Base-by-base conservation (phyloP, 495 filamentous ascomycete genomes). In the Chaetomium cochliodes region DNA sequence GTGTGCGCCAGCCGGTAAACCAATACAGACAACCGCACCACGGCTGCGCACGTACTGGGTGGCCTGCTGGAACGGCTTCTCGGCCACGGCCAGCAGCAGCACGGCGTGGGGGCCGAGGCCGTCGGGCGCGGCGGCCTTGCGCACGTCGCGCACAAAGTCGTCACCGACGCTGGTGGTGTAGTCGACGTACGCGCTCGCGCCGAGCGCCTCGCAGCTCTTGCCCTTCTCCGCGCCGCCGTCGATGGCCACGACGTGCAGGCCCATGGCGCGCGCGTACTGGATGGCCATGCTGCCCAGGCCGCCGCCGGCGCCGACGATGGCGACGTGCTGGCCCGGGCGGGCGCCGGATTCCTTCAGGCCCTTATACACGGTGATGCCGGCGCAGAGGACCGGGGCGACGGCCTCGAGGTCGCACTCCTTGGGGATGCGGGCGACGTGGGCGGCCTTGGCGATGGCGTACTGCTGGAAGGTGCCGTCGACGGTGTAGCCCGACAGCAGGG, bases 31-130 rank as follows among this genome's bases (percentile, higher is more conserved):
- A 64, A 96, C 86, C 22, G 84, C 81, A 33, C 93, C 92, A 18
- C 87, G 85, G 53, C 90, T 86, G 50, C 92, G 87, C 39, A 94
- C 87, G 74, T 96, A 96, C 73, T 81, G 74, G 44, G 88, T 84
- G 12, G 93, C 93, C 76, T 97, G 93, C 78, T 96, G 92, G 86
- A 97, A 97, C 23, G 93, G 93, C 78, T 88, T 90, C 80, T 97
- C 93, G 62, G 80, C 84, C 25, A 90, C 91, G 49, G 93, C 93
- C 11, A 97, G 84, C 46, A 96, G 76, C 58, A 98, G 80, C 47
- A 96, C 93, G 5, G 91, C 93, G 68, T 97, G 91, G 2, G 93
- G 91, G 30, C 93, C 93, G 16, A 90, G 82, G 7, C 91, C 91
- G 50, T 90, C 91, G 6, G 83, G 78, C 1, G 91, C 94, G 4